Base-by-base conservation (phyloP, 129 eudicot genomes). In the Solidago caesia region DNA sequence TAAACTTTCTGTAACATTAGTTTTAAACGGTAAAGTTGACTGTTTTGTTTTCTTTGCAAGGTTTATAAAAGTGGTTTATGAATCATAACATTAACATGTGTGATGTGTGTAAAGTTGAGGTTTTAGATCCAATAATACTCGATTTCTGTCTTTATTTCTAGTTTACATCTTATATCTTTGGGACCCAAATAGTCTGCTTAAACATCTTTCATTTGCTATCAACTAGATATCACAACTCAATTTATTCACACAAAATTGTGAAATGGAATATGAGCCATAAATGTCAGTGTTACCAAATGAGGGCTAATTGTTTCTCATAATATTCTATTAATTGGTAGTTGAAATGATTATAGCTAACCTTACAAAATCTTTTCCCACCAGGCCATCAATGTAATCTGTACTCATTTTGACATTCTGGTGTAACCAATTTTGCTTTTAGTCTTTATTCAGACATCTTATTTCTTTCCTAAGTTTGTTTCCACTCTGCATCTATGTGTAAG, bases 51-150 rank as follows among this genome's bases (percentile, higher is more conserved):
- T 48, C 2, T 2, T 33, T 33, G 39, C 43, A 33, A 29, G 63
- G 62, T 74, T 15, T 39, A 13, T 65, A 47, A 9, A 74, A n/a
- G 29, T 26, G 48, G 47, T 16, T 49, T 63, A 74, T 48, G 67
- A 5, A 33, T 26, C 5, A 52, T 13, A 15, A 51, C 67, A 3
- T 33, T 53, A 12, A 0, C 16, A 53, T 4, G 21, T 21, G 21
- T 21, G 21, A 74, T 43, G 48, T 51, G 25, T 64, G 63, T 64
- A 9, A 64, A 42, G 79, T 41, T 1, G 39, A 74, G 52, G 70
- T 33, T 48, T 5, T 26, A 55, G 41, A 15, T 16, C 51, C 67
- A 33, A 9, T 62, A 10, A 33, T 6, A 11, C 45, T 4, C 67
- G 25, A 11, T 11, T 4, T 2, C 14, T 29, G 0, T 61, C 39